These are phyloP conservation scores for Fraxinus floribunda DNA, from an alignment of 305 asterid species.

Conservation along the genomic window DNA sequence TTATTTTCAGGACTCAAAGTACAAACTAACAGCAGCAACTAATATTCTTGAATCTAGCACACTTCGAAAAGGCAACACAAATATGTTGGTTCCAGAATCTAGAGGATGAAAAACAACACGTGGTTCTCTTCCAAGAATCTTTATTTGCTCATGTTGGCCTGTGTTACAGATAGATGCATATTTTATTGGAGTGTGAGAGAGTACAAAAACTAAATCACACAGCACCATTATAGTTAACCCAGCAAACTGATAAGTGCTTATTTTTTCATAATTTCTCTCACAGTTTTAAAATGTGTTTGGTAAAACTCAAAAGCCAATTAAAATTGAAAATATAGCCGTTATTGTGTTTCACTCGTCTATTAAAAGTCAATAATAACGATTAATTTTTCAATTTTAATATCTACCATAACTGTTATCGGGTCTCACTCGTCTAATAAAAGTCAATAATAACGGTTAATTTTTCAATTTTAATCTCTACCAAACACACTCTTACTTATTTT, in stretches of 20 bases:
- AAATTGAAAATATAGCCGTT: too few species aligned
- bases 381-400: too few species aligned
- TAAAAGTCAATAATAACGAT: too few species aligned
- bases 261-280: neutral
- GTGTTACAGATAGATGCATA: neutral
- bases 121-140: neutral
- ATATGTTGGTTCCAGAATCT: neutral
- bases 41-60: neutral
- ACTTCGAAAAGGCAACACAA: neutral
- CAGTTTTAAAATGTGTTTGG: neutral
- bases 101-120: neutral
- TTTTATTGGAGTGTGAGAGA: neutral
- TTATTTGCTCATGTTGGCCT: neutral
- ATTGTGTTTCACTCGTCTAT: too few species aligned
- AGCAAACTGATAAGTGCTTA: neutral
- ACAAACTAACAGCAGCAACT: neutral
- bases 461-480: too few species aligned
- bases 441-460: too few species aligned
- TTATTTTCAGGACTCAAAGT: conserved; percentile 10
- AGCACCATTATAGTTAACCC: neutral
- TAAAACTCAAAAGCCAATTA: too few species aligned
- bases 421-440: too few species aligned
- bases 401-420: too few species aligned
- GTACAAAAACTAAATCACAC: neutral
- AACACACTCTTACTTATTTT: neutral